Percentiles rank a stretch among this genome's conserved stretches.
Conservation (phyloP, 78 protist genomes). For the Dictyostelium intermedium region DNA sequence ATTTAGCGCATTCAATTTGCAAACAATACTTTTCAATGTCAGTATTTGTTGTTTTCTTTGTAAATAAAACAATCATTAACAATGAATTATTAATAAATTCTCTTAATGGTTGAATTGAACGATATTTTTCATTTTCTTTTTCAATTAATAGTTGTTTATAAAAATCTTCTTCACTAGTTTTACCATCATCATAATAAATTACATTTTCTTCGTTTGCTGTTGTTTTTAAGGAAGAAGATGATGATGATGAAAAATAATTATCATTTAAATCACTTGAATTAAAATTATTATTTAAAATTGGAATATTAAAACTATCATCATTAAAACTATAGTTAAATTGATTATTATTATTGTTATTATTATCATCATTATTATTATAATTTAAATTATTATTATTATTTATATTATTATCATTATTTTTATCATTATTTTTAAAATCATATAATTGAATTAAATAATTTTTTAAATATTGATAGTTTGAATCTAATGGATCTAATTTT, state of each 20-base stretch:
- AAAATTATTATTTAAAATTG: conserved; percentile 7
- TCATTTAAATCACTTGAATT: not conserved
- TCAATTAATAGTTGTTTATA: not conserved
- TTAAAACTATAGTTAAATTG: not conserved
- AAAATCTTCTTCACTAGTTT: not conserved
- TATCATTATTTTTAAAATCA: not conserved
- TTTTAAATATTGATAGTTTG: not conserved
- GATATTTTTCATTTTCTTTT: not conserved
- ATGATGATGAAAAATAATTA: not conserved
- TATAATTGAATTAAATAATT: not conserved
- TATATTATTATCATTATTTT: not conserved
- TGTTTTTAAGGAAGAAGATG: not conserved
- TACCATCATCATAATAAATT: not conserved
- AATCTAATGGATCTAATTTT: not conserved
- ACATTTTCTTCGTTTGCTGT: not conserved
- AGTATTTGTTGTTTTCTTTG: not conserved
- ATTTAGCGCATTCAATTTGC: conserved; percentile 1
- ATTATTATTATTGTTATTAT: not conserved
- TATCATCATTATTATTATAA: not conserved
- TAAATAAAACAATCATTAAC: not conserved
- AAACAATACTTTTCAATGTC: not conserved
- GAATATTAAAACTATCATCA: not conserved
- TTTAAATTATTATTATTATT: not conserved
- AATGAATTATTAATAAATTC: not conserved
- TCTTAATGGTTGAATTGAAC: not conserved